Percentiles rank a stretch among this genome's conserved stretches.
Evolutionary conservation across 139 green algal species (phyloP).

Genomic region (Medakamo hakoo): DNA sequence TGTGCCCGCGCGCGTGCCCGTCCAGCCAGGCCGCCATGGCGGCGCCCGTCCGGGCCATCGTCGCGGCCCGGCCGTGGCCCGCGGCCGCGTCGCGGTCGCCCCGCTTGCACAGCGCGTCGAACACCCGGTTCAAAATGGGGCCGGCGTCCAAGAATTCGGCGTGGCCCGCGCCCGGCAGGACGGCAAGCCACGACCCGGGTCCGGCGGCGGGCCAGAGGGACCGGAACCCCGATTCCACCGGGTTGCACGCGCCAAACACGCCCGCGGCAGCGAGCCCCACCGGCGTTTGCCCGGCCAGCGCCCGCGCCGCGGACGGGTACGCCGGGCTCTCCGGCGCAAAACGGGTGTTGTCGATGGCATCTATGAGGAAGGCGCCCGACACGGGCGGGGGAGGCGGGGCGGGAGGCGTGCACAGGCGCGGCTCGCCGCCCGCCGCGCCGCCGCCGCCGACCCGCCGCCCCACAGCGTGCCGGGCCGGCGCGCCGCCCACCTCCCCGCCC

Average conservation of each 20-base stretch:
- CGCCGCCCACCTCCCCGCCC: no score
- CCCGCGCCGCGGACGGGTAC: not conserved
- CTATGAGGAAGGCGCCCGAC: constrained; percentile 18
- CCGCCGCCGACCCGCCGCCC: no score
- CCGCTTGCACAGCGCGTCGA: constrained; percentile 8
- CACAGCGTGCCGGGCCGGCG: no score
- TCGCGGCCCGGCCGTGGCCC: not conserved
- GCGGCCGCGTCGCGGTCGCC: no score
- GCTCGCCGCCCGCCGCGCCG: no score
- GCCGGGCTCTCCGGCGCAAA: not conserved
- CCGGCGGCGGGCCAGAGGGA: constrained; percentile 6
- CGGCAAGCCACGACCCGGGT: constrained; percentile 7
- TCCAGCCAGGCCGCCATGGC: not conserved
- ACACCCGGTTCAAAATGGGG: constrained; percentile 10
- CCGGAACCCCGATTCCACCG: not conserved
- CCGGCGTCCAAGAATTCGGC: constrained; percentile 16
- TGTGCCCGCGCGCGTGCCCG: not conserved
- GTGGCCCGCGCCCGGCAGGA: constrained; percentile 11
- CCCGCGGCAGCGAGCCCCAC: not conserved
- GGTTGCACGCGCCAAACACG: not conserved
- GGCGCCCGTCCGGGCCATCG: not conserved
- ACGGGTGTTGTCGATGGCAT: constrained; percentile 25
- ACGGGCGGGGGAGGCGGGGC: not conserved
- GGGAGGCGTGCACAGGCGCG: no score
- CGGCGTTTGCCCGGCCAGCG: not conserved